These are phyloP conservation scores for Rubroboletus satanas DNA, from an alignment of 768 basidiomycete species.

Conservation along the genomic window DNA sequence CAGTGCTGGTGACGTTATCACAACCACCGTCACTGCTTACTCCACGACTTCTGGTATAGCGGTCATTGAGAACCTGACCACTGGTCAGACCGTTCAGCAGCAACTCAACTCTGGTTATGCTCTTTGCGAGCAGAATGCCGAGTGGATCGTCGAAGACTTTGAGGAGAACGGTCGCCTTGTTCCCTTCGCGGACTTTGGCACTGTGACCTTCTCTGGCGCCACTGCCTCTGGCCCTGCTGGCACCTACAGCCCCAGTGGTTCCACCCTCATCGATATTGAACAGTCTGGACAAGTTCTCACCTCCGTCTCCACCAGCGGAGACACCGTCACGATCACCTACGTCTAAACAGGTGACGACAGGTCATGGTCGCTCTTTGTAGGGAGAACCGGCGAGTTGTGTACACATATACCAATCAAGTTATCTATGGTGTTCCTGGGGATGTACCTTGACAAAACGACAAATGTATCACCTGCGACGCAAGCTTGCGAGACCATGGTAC, in stretches of 20 bases:
- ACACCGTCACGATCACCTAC: slow-evolving; percentile 5
- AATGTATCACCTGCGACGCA: background rate
- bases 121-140: slow-evolving; percentile 17
- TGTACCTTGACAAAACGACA: background rate
- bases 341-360: background rate
- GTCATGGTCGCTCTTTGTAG: background rate
- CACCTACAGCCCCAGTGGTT: slow-evolving; percentile 7
- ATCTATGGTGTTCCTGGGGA: background rate
- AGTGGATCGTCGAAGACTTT: slow-evolving; percentile 26
- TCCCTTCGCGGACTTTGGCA: slow-evolving; percentile 20
- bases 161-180: background rate
- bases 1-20: slow-evolving; percentile 15
- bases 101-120: slow-evolving; percentile 9
- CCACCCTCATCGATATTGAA: slow-evolving; percentile 10
- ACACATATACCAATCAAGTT: background rate
- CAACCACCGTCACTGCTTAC: slow-evolving; percentile 12
- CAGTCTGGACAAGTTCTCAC: slow-evolving; percentile 12
- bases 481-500: background rate
- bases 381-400: background rate
- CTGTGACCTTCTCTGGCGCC: slow-evolving; percentile 12
- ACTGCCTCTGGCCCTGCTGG: slow-evolving; percentile 6
- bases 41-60: slow-evolving; percentile 19
- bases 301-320: slow-evolving; percentile 2
- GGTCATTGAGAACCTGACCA: slow-evolving; percentile 21
- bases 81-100: slow-evolving; percentile 2